A percentile compares a stretch with the other conserved stretches of the same genome.
Evolutionary conservation across 1,284 basidiomycete genomes (phyloP).

Genomic region (Rhodofomes roseus): DNA sequence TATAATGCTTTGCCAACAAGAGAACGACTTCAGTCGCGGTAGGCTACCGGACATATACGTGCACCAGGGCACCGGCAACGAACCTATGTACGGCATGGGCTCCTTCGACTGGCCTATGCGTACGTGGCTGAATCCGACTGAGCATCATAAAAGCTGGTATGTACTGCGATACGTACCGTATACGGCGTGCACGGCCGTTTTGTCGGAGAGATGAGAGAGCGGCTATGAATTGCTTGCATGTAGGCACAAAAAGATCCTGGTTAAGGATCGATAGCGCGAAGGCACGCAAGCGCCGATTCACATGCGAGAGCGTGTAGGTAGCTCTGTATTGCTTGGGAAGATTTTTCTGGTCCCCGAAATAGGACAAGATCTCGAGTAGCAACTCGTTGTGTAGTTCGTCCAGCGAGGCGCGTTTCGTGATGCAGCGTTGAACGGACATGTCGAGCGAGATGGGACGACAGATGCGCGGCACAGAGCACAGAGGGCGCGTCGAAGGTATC

Average conservation of each 20-base stretch:
- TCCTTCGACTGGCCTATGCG: neutral
- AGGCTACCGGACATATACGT: neutral
- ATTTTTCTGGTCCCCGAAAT: neutral
- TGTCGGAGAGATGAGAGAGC: neutral
- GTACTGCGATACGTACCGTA: neutral
- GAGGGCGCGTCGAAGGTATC: too few relatives aligned
- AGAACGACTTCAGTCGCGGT: constrained; percentile 2
- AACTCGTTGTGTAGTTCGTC: constrained; percentile 9
- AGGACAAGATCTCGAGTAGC: constrained; percentile 7
- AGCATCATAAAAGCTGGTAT: neutral
- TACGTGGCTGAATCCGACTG: neutral
- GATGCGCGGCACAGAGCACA: too few relatives aligned
- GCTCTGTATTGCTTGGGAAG: constrained; percentile 2
- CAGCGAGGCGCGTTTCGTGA: neutral
- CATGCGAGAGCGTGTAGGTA: constrained; percentile 1
- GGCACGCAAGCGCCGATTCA: constrained; percentile 6
- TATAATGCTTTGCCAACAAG: neutral
- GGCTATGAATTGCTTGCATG: neutral
- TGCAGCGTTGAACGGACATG: neutral
- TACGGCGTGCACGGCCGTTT: neutral
- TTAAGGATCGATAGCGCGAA: constrained; percentile 2
- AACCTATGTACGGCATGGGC: neutral
- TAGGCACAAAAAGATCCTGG: constrained; percentile 1
- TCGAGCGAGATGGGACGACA: neutral
- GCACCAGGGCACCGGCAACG: neutral